A percentile compares a stretch with the other conserved stretches of the same genome.
These are phyloP conservation scores for Puccinia triticina DNA, from an alignment of 1,284 basidiomycete genomes.

Conservation along the genomic window DNA sequence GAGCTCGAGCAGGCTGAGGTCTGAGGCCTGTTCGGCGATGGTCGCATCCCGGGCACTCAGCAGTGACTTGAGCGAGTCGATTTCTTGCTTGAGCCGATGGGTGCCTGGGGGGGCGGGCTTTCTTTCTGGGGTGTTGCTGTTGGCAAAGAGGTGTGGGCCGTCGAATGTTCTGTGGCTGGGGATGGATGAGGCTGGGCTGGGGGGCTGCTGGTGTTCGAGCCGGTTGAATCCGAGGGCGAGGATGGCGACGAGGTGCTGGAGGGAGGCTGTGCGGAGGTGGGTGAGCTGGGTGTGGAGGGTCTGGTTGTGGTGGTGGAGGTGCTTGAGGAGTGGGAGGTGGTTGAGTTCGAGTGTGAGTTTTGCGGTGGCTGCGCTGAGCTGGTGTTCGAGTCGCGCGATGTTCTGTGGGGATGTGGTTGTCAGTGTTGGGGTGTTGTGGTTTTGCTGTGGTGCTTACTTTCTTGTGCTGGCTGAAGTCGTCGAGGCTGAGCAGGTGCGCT, in stretches of 20 bases:
- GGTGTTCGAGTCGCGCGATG: conserved; percentile 13
- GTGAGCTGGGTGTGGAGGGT: conserved; percentile 25
- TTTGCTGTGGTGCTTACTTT: neutral
- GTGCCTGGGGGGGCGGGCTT: too few species aligned
- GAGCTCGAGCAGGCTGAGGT: conserved; percentile 27
- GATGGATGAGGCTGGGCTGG: neutral
- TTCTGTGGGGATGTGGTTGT: neutral
- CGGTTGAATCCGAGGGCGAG: conserved; percentile 25
- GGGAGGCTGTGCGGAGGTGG: neutral
- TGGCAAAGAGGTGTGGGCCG: conserved; percentile 42
- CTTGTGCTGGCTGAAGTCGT: conserved; percentile 11
- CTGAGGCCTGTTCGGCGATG: conserved; percentile 30
- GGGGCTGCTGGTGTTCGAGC: conserved; percentile 23
- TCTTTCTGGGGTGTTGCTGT: neutral
- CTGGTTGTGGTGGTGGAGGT: neutral
- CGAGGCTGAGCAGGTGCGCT: neutral
- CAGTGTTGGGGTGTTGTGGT: neutral
- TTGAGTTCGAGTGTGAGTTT: conserved; percentile 35
- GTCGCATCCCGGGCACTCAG: neutral
- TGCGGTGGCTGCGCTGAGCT: neutral
- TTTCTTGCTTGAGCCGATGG: conserved; percentile 24
- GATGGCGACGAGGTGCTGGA: conserved; percentile 31
- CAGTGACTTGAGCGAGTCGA: neutral
- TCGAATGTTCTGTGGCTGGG: conserved; percentile 18
- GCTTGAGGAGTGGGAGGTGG: neutral